These are phyloP conservation scores for Mycena maculata DNA, from an alignment of 768 basidiomycete genomes.

Conservation along the genomic window DNA sequence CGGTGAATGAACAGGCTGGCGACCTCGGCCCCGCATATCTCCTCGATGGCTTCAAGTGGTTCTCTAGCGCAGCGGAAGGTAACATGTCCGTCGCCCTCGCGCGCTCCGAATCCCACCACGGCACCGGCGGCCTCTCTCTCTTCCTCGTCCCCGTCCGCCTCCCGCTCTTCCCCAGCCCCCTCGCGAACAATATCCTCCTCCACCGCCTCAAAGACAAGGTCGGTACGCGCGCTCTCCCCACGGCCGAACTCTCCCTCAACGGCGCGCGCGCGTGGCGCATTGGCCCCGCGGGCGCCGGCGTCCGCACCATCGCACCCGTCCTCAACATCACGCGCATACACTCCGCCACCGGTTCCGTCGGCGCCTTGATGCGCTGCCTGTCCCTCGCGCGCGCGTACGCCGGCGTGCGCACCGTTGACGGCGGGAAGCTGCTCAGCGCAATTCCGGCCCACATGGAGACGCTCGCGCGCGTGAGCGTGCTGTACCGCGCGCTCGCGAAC, in stretches of 20 bases:
- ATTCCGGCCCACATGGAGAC: constrained; percentile 74
- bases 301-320: constrained; percentile 75
- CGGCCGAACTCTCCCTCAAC: constrained; percentile 77
- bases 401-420: constrained; percentile 64
- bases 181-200: constrained; percentile 70
- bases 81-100: constrained; percentile 79
- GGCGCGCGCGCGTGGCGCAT: constrained; percentile 72
- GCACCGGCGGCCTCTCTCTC: constrained; percentile 76
- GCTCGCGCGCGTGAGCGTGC: constrained; percentile 67
- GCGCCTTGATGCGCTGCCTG: constrained; percentile 70
- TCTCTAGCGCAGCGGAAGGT: constrained; percentile 85
- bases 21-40: constrained; percentile 55
- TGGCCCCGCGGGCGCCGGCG: constrained; percentile 67
- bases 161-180: constrained; percentile 57
- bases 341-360: constrained; percentile 67
- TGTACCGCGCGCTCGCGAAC: constrained; percentile 76
- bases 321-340: constrained; percentile 84
- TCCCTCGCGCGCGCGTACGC: constrained; percentile 76
- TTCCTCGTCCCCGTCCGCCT: constrained; percentile 77
- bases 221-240: constrained; percentile 79
- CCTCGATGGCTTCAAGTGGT: constrained; percentile 85
- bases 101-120: constrained; percentile 69
- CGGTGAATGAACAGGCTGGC: constrained; percentile 36
- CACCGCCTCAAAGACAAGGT: constrained; percentile 86
- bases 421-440: constrained; percentile 60